phyloP scores from a whole-genome alignment of 345 rosid genomes.

The Lepidium africanum region DNA sequence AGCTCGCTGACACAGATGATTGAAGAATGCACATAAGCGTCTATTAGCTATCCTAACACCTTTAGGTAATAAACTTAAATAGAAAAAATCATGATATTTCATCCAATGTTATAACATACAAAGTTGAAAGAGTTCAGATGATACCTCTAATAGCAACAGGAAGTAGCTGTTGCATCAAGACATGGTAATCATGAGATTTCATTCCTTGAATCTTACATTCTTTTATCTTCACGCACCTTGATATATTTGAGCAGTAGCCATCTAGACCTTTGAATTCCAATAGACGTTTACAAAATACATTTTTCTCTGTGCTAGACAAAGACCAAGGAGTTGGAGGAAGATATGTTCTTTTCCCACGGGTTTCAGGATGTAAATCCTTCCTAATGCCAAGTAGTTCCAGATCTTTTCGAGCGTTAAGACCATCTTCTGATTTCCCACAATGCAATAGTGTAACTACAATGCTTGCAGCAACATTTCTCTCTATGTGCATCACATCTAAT shows the following conservation, averaged over 20 bases:
- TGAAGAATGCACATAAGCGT: not conserved
- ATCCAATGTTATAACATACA: too few relatives aligned
- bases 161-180: not conserved
- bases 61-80: not conserved
- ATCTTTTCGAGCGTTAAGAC: not conserved
- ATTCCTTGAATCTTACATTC: not conserved
- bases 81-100: too few relatives aligned
- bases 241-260: not conserved
- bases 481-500: not conserved
- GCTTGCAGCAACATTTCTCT: not conserved
- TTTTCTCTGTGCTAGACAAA: not conserved
- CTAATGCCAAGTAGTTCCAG: not conserved
- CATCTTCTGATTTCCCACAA: not conserved
- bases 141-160: not conserved
- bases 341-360: not conserved
- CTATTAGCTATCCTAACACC: not conserved
- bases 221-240: not conserved
- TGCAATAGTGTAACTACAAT: not conserved
- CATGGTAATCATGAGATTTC: not conserved
- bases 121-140: too few relatives aligned
- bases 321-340: not conserved
- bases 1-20: not conserved
- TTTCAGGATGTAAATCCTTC: not conserved
- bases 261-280: not conserved
- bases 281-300: not conserved